Evolutionary conservation across 768 basidiomycete genomes (phyloP), one percentile per base, ranked within the genome.

Genomic region (Mycena maculata): DNA sequence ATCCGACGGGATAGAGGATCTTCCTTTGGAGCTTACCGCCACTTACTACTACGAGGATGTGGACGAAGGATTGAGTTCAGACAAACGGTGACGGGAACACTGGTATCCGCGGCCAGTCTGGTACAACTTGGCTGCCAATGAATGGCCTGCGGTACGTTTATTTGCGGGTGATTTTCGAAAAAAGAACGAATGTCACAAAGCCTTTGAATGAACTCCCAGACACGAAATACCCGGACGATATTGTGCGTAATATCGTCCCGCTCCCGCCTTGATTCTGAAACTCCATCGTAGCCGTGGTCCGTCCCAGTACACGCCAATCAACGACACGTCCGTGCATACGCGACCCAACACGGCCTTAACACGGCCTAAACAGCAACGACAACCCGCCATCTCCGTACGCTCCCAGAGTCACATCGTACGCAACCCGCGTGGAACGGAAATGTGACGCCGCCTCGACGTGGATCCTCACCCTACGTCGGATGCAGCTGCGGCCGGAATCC

Each of bases 381-480:
- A 56, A 68, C 25, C 58, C 65, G 16, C 23, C 22, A 3, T 9
- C 39, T 8, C 48, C 56, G 4, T 54, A 48, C 39, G 41, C 49
- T 2, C 72, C 70, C 28, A 67, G 67, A 1, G 53, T 70, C 6
- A 56, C 73, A 2, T 72, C 76, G 2, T 81, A 79, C 71, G 72
- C 78, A 38, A 83, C 82, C 1, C 77, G 79, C 22, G 81, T 83
- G 8, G 81, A 81, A 65, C 59, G 36, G 41, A 82, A 82, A 52
- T 54, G 50, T 45, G 62, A 65, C 28, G 71, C 60, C 20, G 58
- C 53, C 10, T 36, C 45, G 30, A 56, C 55, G 12, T 73, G 72
- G 73, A 60, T 42, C n/a, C 68, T 74, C 20, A 71, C 72, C 47
- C 63, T 74, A 15, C 65, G 71, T 23, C 64, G 63, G 23, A 36